Conservation (phyloP, 2,329 filamentous ascomycete species). For the Colletotrichum shisoi region DNA sequence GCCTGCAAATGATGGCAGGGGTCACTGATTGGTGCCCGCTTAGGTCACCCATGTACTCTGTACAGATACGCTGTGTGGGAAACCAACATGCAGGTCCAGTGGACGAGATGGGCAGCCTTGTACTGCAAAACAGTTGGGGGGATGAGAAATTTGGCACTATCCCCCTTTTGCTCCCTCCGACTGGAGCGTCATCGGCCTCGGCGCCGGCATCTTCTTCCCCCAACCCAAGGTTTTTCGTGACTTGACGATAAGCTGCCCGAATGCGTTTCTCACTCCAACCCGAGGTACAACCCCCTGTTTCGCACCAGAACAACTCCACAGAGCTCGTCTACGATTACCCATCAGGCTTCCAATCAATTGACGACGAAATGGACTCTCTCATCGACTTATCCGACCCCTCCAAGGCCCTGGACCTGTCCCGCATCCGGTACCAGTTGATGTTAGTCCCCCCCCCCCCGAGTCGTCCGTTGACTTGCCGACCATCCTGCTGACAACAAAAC, state of each 20-base stretch:
- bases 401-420: constrained; percentile 85
- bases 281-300: constrained; percentile 15
- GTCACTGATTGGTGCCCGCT: constrained; percentile 36
- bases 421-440: constrained; percentile 95
- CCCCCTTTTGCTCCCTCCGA: constrained; percentile 22
- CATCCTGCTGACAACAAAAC: neutral
- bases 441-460: constrained; percentile 53
- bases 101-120: constrained; percentile 32
- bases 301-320: constrained; percentile 19
- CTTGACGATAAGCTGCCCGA: constrained; percentile 17
- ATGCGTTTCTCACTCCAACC: constrained; percentile 31
- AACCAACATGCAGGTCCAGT: constrained; percentile 27
- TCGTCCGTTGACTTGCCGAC: constrained; percentile 15
- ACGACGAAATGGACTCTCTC: constrained; percentile 77
- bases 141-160: constrained; percentile 21
- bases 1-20: constrained; percentile 16
- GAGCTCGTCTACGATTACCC: constrained; percentile 4
- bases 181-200: constrained; percentile 35
- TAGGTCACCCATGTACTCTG: neutral
- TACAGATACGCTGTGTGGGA: neutral
- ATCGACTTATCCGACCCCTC: constrained; percentile 87
- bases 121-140: neutral
- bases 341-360: constrained; percentile 33
- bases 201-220: constrained; percentile 11
- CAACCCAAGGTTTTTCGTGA: constrained; percentile 25